These are phyloP conservation scores for Pleoardoris graminearum DNA, from an alignment of 2,329 filamentous ascomycete species.

Conservation along the genomic window DNA sequence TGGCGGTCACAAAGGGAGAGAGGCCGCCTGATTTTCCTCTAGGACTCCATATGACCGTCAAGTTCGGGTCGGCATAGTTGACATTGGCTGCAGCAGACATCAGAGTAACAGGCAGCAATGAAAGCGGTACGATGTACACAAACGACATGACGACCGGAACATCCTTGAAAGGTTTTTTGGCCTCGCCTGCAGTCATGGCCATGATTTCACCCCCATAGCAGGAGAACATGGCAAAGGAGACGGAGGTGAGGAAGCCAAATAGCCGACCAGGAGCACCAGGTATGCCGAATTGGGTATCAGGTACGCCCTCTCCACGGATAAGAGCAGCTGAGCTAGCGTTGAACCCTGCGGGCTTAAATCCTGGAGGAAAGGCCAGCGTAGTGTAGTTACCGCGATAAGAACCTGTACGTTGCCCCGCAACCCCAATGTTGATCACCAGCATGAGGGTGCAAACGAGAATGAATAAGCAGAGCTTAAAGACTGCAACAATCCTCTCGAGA, in stretches of 20 bases:
- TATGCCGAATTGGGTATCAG: constrained; percentile 24
- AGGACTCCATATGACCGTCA: constrained; percentile 26
- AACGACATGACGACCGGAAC: constrained; percentile 37
- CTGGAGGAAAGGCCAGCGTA: constrained; percentile 22
- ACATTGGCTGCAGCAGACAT: constrained; percentile 36
- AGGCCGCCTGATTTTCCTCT: constrained; percentile 6
- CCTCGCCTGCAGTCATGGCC: constrained; percentile 38
- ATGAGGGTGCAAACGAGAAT: constrained; percentile 29
- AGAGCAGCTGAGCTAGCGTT: constrained; percentile 4
- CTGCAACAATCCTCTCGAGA: constrained; percentile 37
- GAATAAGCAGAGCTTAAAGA: constrained; percentile 35
- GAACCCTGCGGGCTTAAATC: constrained; percentile 31
- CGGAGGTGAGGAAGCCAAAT: constrained; percentile 37
- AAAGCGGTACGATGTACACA: constrained; percentile 35
- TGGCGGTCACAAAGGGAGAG: constrained; percentile 35
- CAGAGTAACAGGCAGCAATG: constrained; percentile 30
- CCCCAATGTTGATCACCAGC: constrained; percentile 35
- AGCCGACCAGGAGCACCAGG: constrained; percentile 29
- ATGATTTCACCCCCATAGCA: constrained; percentile 38
- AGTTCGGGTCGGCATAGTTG: constrained; percentile 31
- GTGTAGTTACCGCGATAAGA: constrained; percentile 26
- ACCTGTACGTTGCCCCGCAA: constrained; percentile 17
- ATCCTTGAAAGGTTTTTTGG: constrained; percentile 33
- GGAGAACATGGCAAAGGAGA: constrained; percentile 37
- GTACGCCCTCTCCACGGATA: constrained; percentile 11